phyloP scores from a whole-genome alignment of 176 grass and related monocot genomes.

The Oryza glaberrima region DNA sequence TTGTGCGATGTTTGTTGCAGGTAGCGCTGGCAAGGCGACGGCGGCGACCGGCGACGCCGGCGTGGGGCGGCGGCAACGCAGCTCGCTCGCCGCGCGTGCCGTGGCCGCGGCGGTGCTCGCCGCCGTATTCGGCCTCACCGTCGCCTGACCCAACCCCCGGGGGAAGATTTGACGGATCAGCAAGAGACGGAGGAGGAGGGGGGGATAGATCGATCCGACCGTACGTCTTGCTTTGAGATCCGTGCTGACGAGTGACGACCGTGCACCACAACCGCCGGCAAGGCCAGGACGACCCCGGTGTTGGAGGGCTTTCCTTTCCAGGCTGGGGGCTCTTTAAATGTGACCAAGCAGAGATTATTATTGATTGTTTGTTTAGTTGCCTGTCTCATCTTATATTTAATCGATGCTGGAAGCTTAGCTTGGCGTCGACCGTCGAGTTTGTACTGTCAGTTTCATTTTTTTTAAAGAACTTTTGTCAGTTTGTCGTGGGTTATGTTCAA shows the following conservation, averaged over 20 bases:
- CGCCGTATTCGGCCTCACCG: background rate
- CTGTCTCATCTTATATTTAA: background rate
- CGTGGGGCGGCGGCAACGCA: background rate
- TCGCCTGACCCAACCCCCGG: background rate
- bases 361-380: conserved; percentile 11
- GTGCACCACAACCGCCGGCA: background rate
- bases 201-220: background rate
- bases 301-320: conserved; percentile 19
- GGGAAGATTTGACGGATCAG: too few species aligned
- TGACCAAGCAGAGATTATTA: conserved; percentile 11
- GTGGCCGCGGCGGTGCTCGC: conserved; percentile 27
- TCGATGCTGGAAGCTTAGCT: background rate
- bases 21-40: conserved; percentile 12
- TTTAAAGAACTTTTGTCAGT: background rate
- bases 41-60: conserved; percentile 5
- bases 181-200: background rate
- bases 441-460: background rate
- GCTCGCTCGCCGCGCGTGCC: conserved; percentile 7
- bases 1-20: background rate
- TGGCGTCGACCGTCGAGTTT: background rate
- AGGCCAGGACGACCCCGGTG: background rate
- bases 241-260: conserved; percentile 7
- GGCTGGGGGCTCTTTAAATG: conserved; percentile 21
- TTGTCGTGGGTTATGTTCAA: background rate
- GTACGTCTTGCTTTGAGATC: background rate